Percentiles rank a stretch among this genome's conserved stretches.
These are phyloP conservation scores for Acacia melanoxylon DNA, from an alignment of 306 rosid species.

Conservation along the genomic window DNA sequence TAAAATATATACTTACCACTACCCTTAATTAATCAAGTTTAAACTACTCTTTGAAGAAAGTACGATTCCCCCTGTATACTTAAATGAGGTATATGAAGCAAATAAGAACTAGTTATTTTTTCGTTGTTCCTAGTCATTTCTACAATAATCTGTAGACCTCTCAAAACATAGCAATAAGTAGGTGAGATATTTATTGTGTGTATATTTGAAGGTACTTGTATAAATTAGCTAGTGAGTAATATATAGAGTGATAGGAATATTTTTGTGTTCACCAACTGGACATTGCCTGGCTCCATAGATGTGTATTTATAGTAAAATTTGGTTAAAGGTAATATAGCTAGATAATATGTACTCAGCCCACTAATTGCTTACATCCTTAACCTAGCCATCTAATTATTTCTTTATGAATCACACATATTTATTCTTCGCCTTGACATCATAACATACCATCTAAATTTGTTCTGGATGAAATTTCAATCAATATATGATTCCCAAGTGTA, in stretches of 20 bases:
- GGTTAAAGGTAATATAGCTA: not conserved
- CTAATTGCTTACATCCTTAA: not conserved
- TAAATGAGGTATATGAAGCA: not conserved
- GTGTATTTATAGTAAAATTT: not conserved
- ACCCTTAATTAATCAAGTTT: not conserved
- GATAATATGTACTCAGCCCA: not conserved
- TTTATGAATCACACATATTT: not conserved
- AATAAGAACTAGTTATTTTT: slow-evolving; percentile 14
- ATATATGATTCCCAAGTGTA: not conserved
- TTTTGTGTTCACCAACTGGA: not conserved
- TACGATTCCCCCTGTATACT: not conserved
- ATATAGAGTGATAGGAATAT: not conserved
- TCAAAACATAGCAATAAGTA: not conserved
- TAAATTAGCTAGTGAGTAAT: not conserved
- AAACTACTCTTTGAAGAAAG: not conserved
- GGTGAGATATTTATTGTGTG: not conserved
- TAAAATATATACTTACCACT: too few species aligned
- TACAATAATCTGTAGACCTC: not conserved
- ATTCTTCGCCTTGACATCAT: not conserved
- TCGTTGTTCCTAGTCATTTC: not conserved
- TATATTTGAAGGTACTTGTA: not conserved
- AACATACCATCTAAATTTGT: not conserved
- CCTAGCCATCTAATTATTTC: not conserved
- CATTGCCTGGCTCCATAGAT: not conserved
- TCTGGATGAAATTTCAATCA: not conserved